Percentiles rank a stretch among this genome's conserved stretches.
These are phyloP conservation scores for Dendrocalamus sinicus DNA, from an alignment of 176 grass and related monocot species.

Conservation along the genomic window DNA sequence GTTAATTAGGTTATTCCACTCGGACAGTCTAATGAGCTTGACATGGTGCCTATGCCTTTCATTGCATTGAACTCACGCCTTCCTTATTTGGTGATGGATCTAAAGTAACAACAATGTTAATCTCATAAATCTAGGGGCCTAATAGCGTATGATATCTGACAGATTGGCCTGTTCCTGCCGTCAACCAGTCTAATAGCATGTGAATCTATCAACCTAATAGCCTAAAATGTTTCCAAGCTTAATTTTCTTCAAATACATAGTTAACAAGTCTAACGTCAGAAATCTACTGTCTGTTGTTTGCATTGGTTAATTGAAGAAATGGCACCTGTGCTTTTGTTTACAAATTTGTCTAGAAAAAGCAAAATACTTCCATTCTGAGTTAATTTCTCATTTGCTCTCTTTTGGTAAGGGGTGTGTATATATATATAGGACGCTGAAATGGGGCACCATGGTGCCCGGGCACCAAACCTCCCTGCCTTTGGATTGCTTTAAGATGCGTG, in stretches of 20 bases:
- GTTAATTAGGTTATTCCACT: neutral
- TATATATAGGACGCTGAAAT: too few relatives aligned
- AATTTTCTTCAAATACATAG: neutral
- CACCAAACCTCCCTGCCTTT: too few relatives aligned
- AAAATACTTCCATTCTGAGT: neutral
- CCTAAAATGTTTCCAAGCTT: neutral
- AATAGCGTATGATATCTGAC: neutral
- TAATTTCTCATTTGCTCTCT: neutral
- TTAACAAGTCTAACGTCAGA: neutral
- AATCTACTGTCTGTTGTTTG: neutral
- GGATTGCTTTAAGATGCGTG: too few relatives aligned
- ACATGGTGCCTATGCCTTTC: neutral
- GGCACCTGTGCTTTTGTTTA: neutral
- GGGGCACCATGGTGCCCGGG: too few relatives aligned
- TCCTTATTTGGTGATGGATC: neutral
- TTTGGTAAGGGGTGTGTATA: too few relatives aligned
- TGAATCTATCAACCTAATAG: neutral
- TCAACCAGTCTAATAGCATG: neutral
- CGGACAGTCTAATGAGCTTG: neutral
- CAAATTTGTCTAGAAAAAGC: neutral
- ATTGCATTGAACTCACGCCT: neutral
- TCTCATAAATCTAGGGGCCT: neutral
- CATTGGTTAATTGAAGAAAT: slow-evolving; percentile 11
- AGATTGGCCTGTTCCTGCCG: neutral
- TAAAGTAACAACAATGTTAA: neutral